These are phyloP conservation scores for Cyclospora cayetanensis DNA, from an alignment of 169 alveolate genomes.

Conservation along the genomic window DNA sequence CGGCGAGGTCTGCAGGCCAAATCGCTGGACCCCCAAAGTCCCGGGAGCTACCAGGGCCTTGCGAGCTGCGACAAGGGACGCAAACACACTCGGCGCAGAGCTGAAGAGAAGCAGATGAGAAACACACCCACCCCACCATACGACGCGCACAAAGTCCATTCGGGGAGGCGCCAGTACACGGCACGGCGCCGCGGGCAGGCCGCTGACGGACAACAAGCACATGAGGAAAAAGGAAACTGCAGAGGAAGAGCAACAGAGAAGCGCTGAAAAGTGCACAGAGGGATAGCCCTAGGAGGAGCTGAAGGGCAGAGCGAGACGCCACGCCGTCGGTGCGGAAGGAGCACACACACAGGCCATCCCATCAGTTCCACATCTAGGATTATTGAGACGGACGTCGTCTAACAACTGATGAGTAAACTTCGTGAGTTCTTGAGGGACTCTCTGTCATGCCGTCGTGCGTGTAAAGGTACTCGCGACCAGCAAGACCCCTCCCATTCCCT, in stretches of 20 bases:
- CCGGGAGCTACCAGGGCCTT: slow-evolving; percentile 79
- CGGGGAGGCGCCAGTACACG: not conserved
- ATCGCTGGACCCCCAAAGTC: slow-evolving; percentile 85
- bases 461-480: slow-evolving; percentile 85
- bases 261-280: not conserved
- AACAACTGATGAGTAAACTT: slow-evolving; percentile 83
- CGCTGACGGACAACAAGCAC: not conserved
- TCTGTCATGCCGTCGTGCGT: slow-evolving; percentile 84
- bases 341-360: too few relatives aligned
- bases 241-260: not conserved
- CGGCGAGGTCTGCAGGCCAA: slow-evolving; percentile 84
- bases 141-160: too few relatives aligned
- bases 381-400: slow-evolving; percentile 50
- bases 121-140: not conserved
- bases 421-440: slow-evolving; percentile 80
- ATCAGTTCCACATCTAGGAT: not conserved
- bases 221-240: not conserved
- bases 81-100: not conserved
- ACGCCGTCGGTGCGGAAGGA: too few relatives aligned
- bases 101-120: not conserved
- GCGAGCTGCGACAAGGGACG: slow-evolving; percentile 45
- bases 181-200: not conserved
- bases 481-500: slow-evolving; percentile 87
- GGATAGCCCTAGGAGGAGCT: not conserved
- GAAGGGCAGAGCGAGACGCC: not conserved